Evolutionary conservation across 768 basidiomycete species (phyloP).

Genomic region (Pulveroboletus frians): DNA sequence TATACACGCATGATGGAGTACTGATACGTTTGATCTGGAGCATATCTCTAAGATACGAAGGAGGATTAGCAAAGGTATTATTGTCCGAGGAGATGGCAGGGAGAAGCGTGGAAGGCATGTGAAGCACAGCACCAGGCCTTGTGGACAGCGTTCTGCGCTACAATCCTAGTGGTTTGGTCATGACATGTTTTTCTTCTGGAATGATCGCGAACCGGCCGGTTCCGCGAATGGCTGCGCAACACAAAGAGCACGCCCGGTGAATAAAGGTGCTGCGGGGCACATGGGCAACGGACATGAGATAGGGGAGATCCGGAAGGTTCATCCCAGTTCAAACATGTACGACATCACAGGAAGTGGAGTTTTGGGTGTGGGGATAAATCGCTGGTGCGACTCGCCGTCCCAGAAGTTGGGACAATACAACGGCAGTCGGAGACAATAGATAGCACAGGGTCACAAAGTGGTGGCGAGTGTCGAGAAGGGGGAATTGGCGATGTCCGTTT

Average conservation of each 20-base stretch:
- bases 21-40: conserved; percentile 14
- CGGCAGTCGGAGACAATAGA: neutral
- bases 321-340: too few species aligned
- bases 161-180: conserved; percentile 2
- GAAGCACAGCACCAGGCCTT: conserved; percentile 10
- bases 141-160: neutral
- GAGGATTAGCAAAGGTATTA: conserved; percentile 1
- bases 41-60: conserved; percentile 16
- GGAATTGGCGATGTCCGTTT: neutral
- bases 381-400: neutral
- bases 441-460: conserved; percentile 3
- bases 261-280: conserved; percentile 12
- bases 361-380: neutral
- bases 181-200: neutral
- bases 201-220: conserved; percentile 17
- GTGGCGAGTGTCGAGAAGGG: conserved; percentile 1
- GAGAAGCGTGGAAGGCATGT: conserved; percentile 10
- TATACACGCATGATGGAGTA: neutral
- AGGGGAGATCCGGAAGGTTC: neutral
- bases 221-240: conserved; percentile 15
- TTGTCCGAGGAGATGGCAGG: conserved; percentile 23
- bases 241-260: conserved; percentile 1
- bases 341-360: neutral
- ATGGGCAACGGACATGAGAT: conserved; percentile 12
- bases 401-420: neutral